Base-by-base conservation (phyloP, 1,139 yeast genomes). In the Dujonia santamariae region DNA sequence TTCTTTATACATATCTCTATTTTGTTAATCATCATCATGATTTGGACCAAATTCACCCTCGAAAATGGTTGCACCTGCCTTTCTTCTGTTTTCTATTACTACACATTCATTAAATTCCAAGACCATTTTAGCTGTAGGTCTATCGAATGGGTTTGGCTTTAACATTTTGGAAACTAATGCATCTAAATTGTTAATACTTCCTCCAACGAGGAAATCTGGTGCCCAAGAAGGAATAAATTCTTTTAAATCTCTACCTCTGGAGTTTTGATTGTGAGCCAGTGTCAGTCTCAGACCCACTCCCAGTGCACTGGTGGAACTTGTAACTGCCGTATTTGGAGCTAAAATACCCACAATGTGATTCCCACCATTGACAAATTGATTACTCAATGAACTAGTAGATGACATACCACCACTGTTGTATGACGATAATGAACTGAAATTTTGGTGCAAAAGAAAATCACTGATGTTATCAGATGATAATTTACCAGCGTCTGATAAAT, bases 21-120 rank as follows among this genome's bases (percentile, higher is more conserved):
- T 8, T 7, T 17, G 22, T 24, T 30, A 34, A 26, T 34, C 37
- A 23, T 51, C 53, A 30, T 57, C 60, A 31, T 54, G 53, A 32
- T 45, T 45, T 7, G 97, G 97, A 0, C 98, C 98, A 56, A 76
- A 90, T 48, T 92, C 97, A 25, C 97, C 98, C 61, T 92, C 99
- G 50, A 83, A 94, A 45, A 92, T 85, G 2, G 92, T 85, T 1
- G 97, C 97, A 2, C 98, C 98, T 3, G 96, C 90, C 53, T 85
- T 85, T 37, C 97, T 72, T 43, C 94, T 75, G 43, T 73, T 64
- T 47, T 90, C 97, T 29, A 92, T 92, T 42, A 82, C 75, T 34
- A 74, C 72, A 45, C 94, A 80, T 55, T 92, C 97, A 33, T 75
- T 77, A 48, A 81, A 70, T 39, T 69, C 74, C 39, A 92, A 62